Percentiles rank a stretch among this genome's conserved stretches.
Evolutionary conservation across 2,329 filamentous ascomycete species (phyloP).

Genomic region (Diaporthe vaccinii): DNA sequence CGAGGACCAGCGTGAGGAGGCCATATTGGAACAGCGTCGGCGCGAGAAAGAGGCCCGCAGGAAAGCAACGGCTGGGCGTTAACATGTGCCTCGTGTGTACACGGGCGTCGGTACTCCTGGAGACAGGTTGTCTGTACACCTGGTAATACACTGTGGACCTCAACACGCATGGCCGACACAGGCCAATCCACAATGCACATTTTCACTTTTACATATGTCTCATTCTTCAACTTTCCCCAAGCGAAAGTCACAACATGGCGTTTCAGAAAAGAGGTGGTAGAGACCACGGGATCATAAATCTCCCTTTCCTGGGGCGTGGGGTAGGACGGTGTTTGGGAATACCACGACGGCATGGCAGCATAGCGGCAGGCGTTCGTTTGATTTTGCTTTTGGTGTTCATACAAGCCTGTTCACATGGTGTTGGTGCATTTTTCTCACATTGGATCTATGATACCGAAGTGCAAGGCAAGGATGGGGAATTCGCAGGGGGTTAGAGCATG

Average conservation of each 20-base stretch:
- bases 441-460: neutral
- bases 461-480: neutral
- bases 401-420: slow-evolving; percentile 15
- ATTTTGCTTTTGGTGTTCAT: slow-evolving; percentile 23
- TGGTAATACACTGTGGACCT: neutral
- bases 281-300: slow-evolving; percentile 10
- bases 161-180: neutral
- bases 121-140: neutral
- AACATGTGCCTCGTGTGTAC: slow-evolving; percentile 16
- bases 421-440: neutral
- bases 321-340: slow-evolving; percentile 31
- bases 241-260: slow-evolving; percentile 16
- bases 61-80: slow-evolving; percentile 44
- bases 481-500: neutral
- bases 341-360: slow-evolving; percentile 33
- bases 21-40: slow-evolving; percentile 72
- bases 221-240: neutral
- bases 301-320: neutral
- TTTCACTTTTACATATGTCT: slow-evolving; percentile 3
- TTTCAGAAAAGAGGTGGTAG: slow-evolving; percentile 24
- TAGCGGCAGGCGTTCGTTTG: slow-evolving; percentile 40
- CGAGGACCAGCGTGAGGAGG: slow-evolving; percentile 76
- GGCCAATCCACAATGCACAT: neutral
- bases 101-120: slow-evolving; percentile 1
- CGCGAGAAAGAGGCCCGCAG: slow-evolving; percentile 72